Base-by-base conservation (phyloP, 2,329 filamentous ascomycete species). In the Scortechinia acanthostroma region DNA sequence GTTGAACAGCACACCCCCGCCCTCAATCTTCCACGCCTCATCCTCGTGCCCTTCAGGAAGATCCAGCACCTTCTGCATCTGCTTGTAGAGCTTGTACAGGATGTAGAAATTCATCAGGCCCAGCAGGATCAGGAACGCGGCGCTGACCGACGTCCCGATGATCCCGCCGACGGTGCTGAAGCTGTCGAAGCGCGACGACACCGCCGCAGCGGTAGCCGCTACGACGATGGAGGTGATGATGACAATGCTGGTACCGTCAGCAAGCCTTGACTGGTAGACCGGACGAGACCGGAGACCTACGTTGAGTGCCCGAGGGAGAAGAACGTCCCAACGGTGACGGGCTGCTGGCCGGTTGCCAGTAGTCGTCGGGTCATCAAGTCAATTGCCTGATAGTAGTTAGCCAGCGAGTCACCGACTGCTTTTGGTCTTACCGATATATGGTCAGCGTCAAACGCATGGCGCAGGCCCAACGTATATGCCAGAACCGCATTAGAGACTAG, bases 371-470 rank as follows among this genome's bases (percentile, higher is more conserved):
- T 97, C 83, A 94, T 95, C 28, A 97, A 76, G 64, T 97, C 91
- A 55, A 97, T 98, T 50, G 91, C 91, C 54, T 66, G 65, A 55
- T 14, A 22, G 28, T 14, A 15, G 15, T 6, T 14, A 42, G 10
- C 6, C 5, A 15, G 43, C 13, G 42, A 42, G 28, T 42, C 16
- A 19, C n/a, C 14, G 28, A 43, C 21, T 21, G 5, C 1, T 21
- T 45, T 28, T 25, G 14, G 42, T n/a, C 22, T 22, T 4, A 23
- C n/a, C 20, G 20, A 20, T 10, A 88, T 88, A 58, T 97, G 93
- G 64, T 97, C 91, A n/a, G 91, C 93, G 58, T 97, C 93, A 40
- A 97, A 79, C n/a, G 91, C 91, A 70, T 97, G 91, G 35, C 91
- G 85, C 13, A 97, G 76, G 2, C 91, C 91, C 10, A 97, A 76